These are phyloP conservation scores for Linanthus parryae DNA, from an alignment of 148 eudicot genomes.

Conservation along the genomic window DNA sequence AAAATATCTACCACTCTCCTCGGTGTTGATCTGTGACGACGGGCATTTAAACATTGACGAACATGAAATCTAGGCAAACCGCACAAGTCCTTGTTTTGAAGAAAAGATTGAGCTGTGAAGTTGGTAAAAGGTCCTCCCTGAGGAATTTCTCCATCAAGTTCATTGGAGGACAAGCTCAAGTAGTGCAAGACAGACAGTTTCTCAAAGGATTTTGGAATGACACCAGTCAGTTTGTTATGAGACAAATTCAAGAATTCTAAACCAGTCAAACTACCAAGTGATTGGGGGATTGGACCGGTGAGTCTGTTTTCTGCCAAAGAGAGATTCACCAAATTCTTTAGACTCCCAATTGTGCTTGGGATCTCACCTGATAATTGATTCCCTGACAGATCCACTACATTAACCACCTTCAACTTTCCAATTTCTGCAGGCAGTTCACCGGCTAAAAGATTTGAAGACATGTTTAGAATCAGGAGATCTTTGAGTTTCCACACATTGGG, in stretches of 20 bases:
- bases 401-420: background rate
- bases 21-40: background rate
- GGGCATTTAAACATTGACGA: conserved; percentile 7
- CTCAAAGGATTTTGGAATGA: background rate
- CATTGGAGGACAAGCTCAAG: conserved; percentile 6
- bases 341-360: background rate
- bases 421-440: background rate
- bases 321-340: background rate
- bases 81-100: background rate
- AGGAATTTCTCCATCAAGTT: background rate
- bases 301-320: background rate
- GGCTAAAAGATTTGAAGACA: background rate
- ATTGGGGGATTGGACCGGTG: background rate
- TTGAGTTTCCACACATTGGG: background rate
- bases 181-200: background rate
- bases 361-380: conserved; percentile 2
- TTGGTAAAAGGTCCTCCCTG: background rate
- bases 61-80: background rate
- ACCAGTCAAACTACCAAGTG: background rate
- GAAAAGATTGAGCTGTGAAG: background rate
- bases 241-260: conserved; percentile 6
- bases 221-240: conserved; percentile 2
- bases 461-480: background rate
- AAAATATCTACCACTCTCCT: background rate
- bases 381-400: background rate